Evolutionary conservation across 1,284 basidiomycete genomes (phyloP).

Genomic region (Fomitopsis betulina): DNA sequence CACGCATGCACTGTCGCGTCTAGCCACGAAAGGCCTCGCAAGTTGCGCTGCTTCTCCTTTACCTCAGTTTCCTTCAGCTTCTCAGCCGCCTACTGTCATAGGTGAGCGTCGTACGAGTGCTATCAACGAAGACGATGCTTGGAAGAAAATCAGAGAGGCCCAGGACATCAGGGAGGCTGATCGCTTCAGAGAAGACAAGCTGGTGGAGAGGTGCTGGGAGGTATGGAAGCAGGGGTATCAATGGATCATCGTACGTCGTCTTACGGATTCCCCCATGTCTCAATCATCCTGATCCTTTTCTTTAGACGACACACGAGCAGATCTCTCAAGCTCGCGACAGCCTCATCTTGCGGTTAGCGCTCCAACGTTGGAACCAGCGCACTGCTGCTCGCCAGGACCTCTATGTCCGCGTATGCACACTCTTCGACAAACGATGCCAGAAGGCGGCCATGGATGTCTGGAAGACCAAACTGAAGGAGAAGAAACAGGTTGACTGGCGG

Average conservation of each 20-base stretch:
- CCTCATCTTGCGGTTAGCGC: conserved; percentile 48
- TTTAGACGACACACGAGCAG: conserved; percentile 59
- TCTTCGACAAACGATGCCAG: conserved; percentile 40
- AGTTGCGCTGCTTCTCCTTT: conserved; percentile 3
- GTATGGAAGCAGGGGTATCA: conserved; percentile 64
- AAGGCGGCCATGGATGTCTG: conserved; percentile 41
- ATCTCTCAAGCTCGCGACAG: conserved; percentile 54
- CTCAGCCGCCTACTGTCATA: conserved; percentile 25
- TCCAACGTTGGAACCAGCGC: conserved; percentile 53
- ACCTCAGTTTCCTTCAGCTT: conserved; percentile 15
- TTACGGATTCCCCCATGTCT: conserved; percentile 4
- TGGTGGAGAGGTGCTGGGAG: conserved; percentile 65
- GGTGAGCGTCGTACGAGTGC: conserved; percentile 40
- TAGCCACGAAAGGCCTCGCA: conserved; percentile 10
- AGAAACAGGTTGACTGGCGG: conserved; percentile 54
- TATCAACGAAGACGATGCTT: conserved; percentile 66
- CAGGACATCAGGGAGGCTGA: conserved; percentile 71
- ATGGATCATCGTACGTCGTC: conserved; percentile 62
- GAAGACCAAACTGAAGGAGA: conserved; percentile 45
- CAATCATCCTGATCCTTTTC: not conserved
- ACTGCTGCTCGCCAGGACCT: conserved; percentile 33
- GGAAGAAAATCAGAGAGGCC: conserved; percentile 67
- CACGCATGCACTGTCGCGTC: conserved; percentile 11
- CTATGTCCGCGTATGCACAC: conserved; percentile 34
- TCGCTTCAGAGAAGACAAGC: conserved; percentile 52